Percentiles rank a stretch among this genome's conserved stretches.
Conservation (phyloP, 2,329 filamentous ascomycete genomes). For the Orbilia oligospora region DNA sequence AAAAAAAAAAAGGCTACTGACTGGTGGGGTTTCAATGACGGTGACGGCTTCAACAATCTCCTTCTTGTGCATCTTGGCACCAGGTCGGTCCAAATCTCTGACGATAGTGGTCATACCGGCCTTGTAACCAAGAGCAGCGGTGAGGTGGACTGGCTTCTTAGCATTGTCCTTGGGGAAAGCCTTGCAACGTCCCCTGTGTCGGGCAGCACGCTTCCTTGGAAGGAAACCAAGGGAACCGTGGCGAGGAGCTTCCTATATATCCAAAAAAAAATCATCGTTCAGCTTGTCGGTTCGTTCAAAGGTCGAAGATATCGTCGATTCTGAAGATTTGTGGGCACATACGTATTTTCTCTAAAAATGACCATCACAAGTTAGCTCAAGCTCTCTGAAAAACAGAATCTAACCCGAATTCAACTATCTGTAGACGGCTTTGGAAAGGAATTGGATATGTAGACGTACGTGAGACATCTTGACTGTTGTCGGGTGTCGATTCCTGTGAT, state of each 20-base stretch:
- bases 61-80: constrained; percentile 99
- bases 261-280: constrained; percentile 64
- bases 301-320: constrained; percentile 18
- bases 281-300: constrained; percentile 57
- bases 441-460: constrained; percentile 55
- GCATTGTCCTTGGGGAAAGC: constrained; percentile 99
- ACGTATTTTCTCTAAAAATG: constrained; percentile 64
- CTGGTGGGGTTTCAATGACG: constrained; percentile 93
- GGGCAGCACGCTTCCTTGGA: constrained; percentile 77
- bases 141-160: constrained; percentile 99
- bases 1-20: constrained; percentile 71
- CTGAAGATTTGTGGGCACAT: constrained; percentile 52
- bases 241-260: constrained; percentile 87
- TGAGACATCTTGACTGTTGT: constrained; percentile 63
- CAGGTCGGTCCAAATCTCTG: constrained; percentile 97
- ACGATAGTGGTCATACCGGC: constrained; percentile 99
- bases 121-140: constrained; percentile 99
- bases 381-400: constrained; percentile 5
- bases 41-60: constrained; percentile 91
- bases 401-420: background rate
- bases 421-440: constrained; percentile 24
- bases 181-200: constrained; percentile 97
- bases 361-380: constrained; percentile 45
- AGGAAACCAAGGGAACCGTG: constrained; percentile 93
- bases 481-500: constrained; percentile 53